Conservation (phyloP, 2,329 filamentous ascomycete species). For the Ploettnerulaceae sp. region DNA sequence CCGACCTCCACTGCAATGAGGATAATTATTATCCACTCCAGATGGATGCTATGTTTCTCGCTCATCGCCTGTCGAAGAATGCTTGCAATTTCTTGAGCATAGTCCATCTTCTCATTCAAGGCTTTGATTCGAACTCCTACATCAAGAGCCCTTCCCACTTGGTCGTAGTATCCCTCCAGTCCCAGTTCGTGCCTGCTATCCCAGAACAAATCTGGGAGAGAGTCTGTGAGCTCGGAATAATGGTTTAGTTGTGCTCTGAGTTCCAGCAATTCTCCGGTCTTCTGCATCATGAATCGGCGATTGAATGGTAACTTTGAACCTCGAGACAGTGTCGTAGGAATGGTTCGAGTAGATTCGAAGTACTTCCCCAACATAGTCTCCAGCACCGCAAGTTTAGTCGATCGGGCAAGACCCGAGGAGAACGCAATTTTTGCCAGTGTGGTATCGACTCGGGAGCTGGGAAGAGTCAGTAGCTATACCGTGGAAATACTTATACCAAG, state of each 20-base stretch:
- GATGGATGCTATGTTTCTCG: constrained; percentile 79
- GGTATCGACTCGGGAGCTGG: constrained; percentile 41
- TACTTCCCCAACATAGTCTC: constrained; percentile 79
- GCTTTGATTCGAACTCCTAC: constrained; percentile 87
- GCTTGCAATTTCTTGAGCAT: constrained; percentile 89
- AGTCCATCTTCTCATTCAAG: constrained; percentile 96
- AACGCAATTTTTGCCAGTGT: constrained; percentile 94
- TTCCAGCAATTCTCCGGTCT: constrained; percentile 86
- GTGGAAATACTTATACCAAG: neutral
- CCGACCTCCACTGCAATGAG: constrained; percentile 89
- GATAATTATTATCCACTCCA: constrained; percentile 95
- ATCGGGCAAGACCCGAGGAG: constrained; percentile 86
- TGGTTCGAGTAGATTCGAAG: constrained; percentile 78
- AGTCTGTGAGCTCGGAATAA: constrained; percentile 94
- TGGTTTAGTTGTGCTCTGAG: constrained; percentile 91
- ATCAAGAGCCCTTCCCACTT: constrained; percentile 84
- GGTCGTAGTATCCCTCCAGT: constrained; percentile 90
- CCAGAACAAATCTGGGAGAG: constrained; percentile 95
- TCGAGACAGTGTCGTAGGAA: constrained; percentile 71
- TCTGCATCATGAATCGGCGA: constrained; percentile 78
- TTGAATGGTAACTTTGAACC: constrained; percentile 59
- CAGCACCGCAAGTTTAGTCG: constrained; percentile 88
- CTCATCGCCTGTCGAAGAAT: constrained; percentile 84
- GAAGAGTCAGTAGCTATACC: constrained; percentile 6
- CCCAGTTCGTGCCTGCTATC: constrained; percentile 84